Base-by-base conservation (phyloP, 2,329 filamentous ascomycete species). In the Trichoderma guizhouense region DNA sequence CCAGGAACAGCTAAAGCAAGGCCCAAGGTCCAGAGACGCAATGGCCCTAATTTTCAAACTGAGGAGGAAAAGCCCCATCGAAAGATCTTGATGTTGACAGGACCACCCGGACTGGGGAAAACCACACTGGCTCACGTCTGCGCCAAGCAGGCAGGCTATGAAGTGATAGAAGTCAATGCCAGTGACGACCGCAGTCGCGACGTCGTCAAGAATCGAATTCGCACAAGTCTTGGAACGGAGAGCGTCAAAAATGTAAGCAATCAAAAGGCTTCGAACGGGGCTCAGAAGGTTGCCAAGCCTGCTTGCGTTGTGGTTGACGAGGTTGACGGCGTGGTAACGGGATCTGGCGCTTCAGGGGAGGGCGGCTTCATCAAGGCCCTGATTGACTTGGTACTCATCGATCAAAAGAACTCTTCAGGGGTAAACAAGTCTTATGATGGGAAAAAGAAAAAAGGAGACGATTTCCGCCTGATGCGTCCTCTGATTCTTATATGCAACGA, bases 401-500 rank as follows among this genome's bases (percentile, higher is more conserved):
- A 98, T 77, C 93, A 97, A 81, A 94, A 91, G 82, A 98, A 98
- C 68, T 72, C 76, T 3, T 78, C 80, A 14, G 74, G 78, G 11
- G 75, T 80, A 9, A 79, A 80, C 62, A 57, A 72, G 9, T 72
- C 76, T 8, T 55, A 64, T 18, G 73, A 73, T 7, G 68, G 76
- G 15, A 76, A 74, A 15, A 88, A 85, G 75, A 93, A 90, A 81
- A 93, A 94, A 79, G 91, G 91, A 0, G 95, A 98, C 77, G 92
- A 91, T 72, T 99, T 99, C 79, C 89, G 92, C 55, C 87, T 98
- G 73, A 88, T 97, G 82, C 88, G 96, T 60, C 96, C 96, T 0
- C 85, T 99, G 34, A 94, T 99, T 65, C 86, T 99, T 62, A 96
- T 99, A 76, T 99, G 96, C 84, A 99, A 99, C 77, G 97, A 99